phyloP scores from a whole-genome alignment of 1,284 basidiomycete genomes.

The Austroboletus olivaceoglutinosus region DNA sequence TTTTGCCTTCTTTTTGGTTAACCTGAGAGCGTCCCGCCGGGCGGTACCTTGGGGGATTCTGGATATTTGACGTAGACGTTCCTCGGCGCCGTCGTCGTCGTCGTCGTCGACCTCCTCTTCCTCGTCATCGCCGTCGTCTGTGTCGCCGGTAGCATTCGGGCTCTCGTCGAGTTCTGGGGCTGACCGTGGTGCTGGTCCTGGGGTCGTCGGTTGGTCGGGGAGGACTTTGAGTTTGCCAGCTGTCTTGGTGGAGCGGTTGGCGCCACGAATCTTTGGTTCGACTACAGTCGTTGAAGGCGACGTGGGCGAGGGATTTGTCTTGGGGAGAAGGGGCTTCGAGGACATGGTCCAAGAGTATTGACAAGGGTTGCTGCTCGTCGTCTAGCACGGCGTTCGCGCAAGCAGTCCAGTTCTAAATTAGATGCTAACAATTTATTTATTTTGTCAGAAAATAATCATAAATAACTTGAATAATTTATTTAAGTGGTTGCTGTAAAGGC shows the following conservation, averaged over 20 bases:
- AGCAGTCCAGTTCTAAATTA: conserved; percentile 18
- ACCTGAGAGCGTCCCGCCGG: conserved; percentile 80
- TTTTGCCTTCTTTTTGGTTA: conserved; percentile 94
- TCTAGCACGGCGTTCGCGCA: conserved; percentile 6
- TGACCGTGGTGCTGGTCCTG: conserved; percentile 62
- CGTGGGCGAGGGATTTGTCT: conserved; percentile 19
- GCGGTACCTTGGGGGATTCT: conserved; percentile 94
- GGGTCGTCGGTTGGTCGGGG: conserved; percentile 84
- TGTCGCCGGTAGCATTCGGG: conserved; percentile 57
- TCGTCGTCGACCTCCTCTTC: conserved; percentile 70
- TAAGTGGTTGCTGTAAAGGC: not conserved
- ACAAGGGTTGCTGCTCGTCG: conserved; percentile 13
- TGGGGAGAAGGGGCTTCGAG: conserved; percentile 33
- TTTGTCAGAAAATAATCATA: conserved; percentile 3
- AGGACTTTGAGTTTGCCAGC: conserved; percentile 90
- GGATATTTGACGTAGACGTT: conserved; percentile 82
- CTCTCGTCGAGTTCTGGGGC: conserved; percentile 44
- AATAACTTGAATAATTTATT: not conserved
- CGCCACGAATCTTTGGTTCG: conserved; percentile 61
- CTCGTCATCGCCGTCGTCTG: conserved; percentile 72
- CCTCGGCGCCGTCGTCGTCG: conserved; percentile 66
- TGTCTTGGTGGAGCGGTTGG: conserved; percentile 84
- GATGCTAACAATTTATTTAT: not conserved
- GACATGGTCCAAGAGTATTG: conserved; percentile 19
- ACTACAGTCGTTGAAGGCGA: conserved; percentile 8